Percentiles rank a stretch among this genome's conserved stretches.
Conservation (phyloP, 164 flowering plant genomes). For the Echeveria elegans region DNA sequence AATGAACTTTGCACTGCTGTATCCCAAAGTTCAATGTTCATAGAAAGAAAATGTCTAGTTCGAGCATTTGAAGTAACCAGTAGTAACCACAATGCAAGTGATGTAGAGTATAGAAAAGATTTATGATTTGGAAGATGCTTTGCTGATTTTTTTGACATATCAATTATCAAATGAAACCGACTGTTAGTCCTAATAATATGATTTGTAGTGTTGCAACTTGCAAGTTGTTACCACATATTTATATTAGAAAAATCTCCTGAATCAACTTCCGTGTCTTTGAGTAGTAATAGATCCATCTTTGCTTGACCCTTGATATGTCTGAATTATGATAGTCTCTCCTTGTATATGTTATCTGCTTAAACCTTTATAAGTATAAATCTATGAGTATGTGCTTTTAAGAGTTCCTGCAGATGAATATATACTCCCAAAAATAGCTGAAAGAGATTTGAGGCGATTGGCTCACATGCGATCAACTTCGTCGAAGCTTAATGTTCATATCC, state of each 20-base stretch:
- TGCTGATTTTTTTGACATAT: too few species aligned
- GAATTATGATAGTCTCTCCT: neutral
- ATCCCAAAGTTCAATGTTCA: neutral
- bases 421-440: slow-evolving; percentile 89
- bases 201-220: too few species aligned
- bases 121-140: neutral
- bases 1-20: neutral
- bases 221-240: too few species aligned
- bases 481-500: slow-evolving; percentile 36
- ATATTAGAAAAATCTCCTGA: too few species aligned
- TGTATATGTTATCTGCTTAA: neutral
- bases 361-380: too few species aligned
- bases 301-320: neutral
- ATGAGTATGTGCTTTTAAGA: too few species aligned
- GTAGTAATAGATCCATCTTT: too few species aligned
- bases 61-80: neutral
- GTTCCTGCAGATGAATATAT: slow-evolving; percentile 69
- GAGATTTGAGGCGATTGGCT: slow-evolving; percentile 68
- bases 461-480: slow-evolving; percentile 55
- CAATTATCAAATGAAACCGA: too few species aligned
- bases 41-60: neutral
- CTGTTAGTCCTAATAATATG: too few species aligned
- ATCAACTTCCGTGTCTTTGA: too few species aligned
- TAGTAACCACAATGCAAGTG: neutral
- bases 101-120: neutral